Conservation (phyloP, 495 filamentous ascomycete genomes). For the Rusavskia elegans region DNA sequence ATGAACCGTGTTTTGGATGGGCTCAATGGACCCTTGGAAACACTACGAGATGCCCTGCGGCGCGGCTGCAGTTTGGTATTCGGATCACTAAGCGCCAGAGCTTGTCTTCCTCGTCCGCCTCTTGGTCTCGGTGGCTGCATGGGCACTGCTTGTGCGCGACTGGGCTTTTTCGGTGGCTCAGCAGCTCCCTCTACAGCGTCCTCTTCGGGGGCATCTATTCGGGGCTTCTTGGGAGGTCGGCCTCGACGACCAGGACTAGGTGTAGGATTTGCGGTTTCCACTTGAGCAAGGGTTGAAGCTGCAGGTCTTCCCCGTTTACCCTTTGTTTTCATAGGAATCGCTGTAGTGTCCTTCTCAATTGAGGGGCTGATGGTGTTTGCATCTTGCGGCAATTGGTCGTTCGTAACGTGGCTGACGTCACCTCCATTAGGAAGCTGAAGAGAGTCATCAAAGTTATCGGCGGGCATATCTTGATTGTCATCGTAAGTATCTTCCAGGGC, state of each 20-base stretch:
- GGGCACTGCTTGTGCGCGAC: not conserved
- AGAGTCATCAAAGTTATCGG: not conserved
- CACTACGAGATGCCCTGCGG: slow-evolving; percentile 19
- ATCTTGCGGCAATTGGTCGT: not conserved
- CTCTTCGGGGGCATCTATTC: not conserved
- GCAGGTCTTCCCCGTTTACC: slow-evolving; percentile 1
- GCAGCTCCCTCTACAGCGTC: slow-evolving; percentile 1
- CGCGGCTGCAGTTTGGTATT: slow-evolving; percentile 10
- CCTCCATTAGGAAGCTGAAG: not conserved
- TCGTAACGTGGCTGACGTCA: not conserved
- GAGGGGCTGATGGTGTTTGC: not conserved
- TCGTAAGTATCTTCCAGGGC: not conserved
- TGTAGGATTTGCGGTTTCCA: not conserved
- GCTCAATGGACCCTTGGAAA: slow-evolving; percentile 22
- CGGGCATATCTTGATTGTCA: not conserved
- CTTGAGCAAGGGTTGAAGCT: not conserved
- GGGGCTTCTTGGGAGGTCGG: not conserved
- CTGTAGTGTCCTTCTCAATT: slow-evolving; percentile 1
- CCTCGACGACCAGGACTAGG: not conserved
- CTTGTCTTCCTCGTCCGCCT: not conserved
- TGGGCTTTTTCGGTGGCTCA: not conserved
- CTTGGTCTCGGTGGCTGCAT: not conserved
- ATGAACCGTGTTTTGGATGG: slow-evolving; percentile 42
- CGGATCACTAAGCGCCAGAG: not conserved
- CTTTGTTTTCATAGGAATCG: not conserved